Evolutionary conservation across 139 green algal genomes (phyloP).

Genomic region (Coelastrella sp.): DNA sequence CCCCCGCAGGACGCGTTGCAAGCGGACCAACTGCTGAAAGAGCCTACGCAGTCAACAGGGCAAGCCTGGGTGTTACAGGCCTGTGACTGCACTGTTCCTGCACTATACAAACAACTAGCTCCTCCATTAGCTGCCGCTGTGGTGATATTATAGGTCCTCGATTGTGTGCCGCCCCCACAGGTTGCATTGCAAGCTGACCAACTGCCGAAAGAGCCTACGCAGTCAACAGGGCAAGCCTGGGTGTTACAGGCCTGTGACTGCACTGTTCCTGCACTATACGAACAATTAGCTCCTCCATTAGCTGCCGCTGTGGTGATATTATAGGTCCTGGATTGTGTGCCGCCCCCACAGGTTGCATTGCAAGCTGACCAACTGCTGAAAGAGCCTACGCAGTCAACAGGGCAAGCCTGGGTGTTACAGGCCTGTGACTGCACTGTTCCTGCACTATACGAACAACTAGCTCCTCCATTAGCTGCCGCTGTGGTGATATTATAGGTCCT

Average conservation of each 20-base stretch:
- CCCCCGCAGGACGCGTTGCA: too few species aligned
- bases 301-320: background rate
- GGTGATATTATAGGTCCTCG: background rate
- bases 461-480: background rate
- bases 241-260: background rate
- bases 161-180: background rate
- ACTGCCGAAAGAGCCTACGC: background rate
- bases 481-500: background rate
- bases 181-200: background rate
- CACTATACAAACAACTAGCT: background rate
- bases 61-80: background rate
- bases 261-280: background rate
- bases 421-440: background rate
- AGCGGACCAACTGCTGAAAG: too few species aligned
- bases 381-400: background rate
- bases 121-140: background rate
- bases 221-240: background rate
- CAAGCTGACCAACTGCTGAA: background rate
- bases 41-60: too few species aligned
- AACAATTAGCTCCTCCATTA: background rate
- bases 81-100: background rate
- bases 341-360: background rate
- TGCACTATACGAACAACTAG: background rate
- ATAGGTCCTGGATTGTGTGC: background rate
- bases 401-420: background rate